Base-by-base conservation (phyloP, 352 stramenopile genomes). In the Pythium aristosporum region DNA sequence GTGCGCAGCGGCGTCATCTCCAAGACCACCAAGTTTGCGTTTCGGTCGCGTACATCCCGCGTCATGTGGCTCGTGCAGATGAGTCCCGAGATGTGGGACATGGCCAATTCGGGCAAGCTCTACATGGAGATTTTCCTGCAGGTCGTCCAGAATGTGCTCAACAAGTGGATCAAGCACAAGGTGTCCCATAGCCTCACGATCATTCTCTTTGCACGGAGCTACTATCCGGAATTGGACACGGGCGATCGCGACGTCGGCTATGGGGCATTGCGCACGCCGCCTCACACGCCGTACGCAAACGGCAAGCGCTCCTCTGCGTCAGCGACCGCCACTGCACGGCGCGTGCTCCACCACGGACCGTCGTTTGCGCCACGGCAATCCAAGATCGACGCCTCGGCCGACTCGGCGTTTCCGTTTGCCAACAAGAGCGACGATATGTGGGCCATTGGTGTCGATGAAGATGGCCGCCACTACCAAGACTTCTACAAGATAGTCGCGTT, bases 61-160 rank as follows among this genome's bases (percentile, higher is more conserved):
- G 94, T 99, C 56, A 97, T 99, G 75, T 99, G 96, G 96, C 81
- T 99, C 30, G 93, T 99, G 41, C 96, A 99, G 73, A 88, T 99
- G 65, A 96, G 84, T 32, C 84, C 88, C 2, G 94, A 98, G 72
- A 96, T 98, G 88, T 98, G 91, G 87, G 92, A 98, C 53, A 94
- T 96, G 68, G 85, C 87, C 61, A 91, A 96, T 71, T 91, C 87
- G 42, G 88, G 86, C 25, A 77, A 89, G 57, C 64, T 98, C 37
- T 98, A 98, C 66, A 74, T 96, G 41, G 91, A 98, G 67, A 94
- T 96, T 42, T 83, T 98, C 54, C 68, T 98, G 0, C 75, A 79
- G 23, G 77, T 92, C 36, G 82, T 92, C 18, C 73, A 79, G 32
- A 89, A 91, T 39, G 74, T 98, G 30, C 67, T 98, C 1, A 76